These are phyloP conservation scores for Phyllosticta paracitricarpa DNA, from an alignment of 2,329 filamentous ascomycete species.

Conservation along the genomic window DNA sequence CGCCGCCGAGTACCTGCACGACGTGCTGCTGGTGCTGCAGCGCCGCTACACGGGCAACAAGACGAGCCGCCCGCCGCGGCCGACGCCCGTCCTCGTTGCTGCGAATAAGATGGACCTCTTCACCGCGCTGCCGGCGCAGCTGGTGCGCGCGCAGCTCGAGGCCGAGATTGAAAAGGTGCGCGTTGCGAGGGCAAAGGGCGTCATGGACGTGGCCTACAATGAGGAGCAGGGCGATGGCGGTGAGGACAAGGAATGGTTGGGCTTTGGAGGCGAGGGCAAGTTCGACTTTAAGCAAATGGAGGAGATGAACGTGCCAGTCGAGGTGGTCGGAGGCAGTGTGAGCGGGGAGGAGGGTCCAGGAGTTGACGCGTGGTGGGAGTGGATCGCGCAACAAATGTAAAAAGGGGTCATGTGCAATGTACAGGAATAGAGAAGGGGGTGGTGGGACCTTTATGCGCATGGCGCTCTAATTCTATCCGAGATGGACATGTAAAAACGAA, in stretches of 20 bases:
- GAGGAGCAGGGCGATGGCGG: conserved; percentile 46
- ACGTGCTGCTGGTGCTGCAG: conserved; percentile 75
- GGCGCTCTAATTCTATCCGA: background rate
- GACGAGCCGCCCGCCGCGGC: conserved; percentile 46
- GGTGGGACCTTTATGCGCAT: background rate
- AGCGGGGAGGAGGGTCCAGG: conserved; percentile 53
- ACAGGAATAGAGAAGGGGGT: background rate
- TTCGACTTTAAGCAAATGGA: conserved; percentile 77
- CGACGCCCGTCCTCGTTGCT: conserved; percentile 69
- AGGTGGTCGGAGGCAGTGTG: conserved; percentile 67
- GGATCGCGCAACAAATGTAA: conserved; percentile 69
- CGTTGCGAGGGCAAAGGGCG: conserved; percentile 61
- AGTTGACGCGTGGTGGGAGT: conserved; percentile 78
- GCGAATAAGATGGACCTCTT: conserved; percentile 97
- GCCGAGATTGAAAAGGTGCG: conserved; percentile 71
- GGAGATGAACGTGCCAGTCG: conserved; percentile 70
- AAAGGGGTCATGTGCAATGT: background rate
- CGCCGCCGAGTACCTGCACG: conserved; percentile 77
- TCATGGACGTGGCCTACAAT: conserved; percentile 72
- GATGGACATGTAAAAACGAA: background rate
- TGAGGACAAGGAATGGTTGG: conserved; percentile 59
- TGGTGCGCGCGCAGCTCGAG: conserved; percentile 69
- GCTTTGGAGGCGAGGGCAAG: conserved; percentile 63
- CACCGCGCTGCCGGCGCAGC: conserved; percentile 69
- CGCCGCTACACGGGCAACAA: conserved; percentile 52